These are phyloP conservation scores for Purpureocillium lavendulum DNA, from an alignment of 2,329 filamentous ascomycete genomes.

Conservation along the genomic window DNA sequence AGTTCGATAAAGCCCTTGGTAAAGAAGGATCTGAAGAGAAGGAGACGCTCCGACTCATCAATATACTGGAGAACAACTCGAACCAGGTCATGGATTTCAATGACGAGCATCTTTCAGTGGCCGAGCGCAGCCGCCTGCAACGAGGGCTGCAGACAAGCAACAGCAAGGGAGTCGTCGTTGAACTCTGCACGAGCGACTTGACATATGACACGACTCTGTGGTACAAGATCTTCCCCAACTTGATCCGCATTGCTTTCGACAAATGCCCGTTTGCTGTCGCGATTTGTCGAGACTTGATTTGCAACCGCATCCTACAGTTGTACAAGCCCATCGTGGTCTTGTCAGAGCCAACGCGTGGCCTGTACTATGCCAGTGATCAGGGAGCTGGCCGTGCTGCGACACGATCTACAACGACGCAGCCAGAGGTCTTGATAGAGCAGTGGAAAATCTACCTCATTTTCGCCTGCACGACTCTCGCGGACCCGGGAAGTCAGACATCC, in stretches of 20 bases:
- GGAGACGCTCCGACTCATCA: slow-evolving; percentile 69
- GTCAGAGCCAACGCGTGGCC: slow-evolving; percentile 62
- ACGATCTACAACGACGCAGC: slow-evolving; percentile 60
- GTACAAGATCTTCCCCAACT: slow-evolving; percentile 96
- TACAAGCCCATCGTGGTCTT: slow-evolving; percentile 74
- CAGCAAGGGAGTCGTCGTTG: slow-evolving; percentile 77
- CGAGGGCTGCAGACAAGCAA: slow-evolving; percentile 81
- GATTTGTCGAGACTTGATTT: slow-evolving; percentile 84
- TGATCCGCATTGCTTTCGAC: slow-evolving; percentile 84
- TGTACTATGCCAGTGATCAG: slow-evolving; percentile 54
- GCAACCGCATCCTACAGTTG: slow-evolving; percentile 87
- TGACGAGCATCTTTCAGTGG: slow-evolving; percentile 82
- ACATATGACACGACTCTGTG: slow-evolving; percentile 92
- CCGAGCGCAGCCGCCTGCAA: slow-evolving; percentile 85
- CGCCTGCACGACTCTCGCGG: slow-evolving; percentile 89
- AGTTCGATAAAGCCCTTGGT: slow-evolving; percentile 84
- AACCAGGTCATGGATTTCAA: slow-evolving; percentile 85
- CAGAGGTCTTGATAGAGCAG: slow-evolving; percentile 86
- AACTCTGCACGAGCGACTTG: slow-evolving; percentile 90
- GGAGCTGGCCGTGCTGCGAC: slow-evolving; percentile 41
- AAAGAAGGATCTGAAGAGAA: slow-evolving; percentile 52
- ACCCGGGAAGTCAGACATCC: slow-evolving; percentile 53
- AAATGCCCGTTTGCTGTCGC: slow-evolving; percentile 87
- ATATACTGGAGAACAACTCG: slow-evolving; percentile 85
- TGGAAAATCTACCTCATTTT: slow-evolving; percentile 98